Conservation (phyloP, 1,284 basidiomycete genomes). For the Chiua sp. region DNA sequence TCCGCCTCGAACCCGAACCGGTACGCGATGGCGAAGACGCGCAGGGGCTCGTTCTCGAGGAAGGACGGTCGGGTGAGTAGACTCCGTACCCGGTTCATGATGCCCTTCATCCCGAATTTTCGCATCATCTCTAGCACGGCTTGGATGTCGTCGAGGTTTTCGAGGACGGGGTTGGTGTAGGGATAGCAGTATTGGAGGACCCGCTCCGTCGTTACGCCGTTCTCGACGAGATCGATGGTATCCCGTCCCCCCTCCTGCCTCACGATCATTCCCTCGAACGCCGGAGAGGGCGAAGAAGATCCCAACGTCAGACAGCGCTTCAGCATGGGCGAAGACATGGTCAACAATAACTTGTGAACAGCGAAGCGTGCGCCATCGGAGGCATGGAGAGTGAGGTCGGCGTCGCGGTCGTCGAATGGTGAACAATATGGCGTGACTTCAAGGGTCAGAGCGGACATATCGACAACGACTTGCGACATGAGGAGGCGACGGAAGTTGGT, state of each 20-base stretch:
- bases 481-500: constrained; percentile 13
- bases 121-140: constrained; percentile 37
- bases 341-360: constrained; percentile 38
- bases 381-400: constrained; percentile 38
- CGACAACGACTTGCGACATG: constrained; percentile 35
- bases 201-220: constrained; percentile 34
- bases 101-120: constrained; percentile 39
- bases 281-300: constrained; percentile 34
- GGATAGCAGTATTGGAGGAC: constrained; percentile 40
- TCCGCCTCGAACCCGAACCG: constrained; percentile 37
- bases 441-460: constrained; percentile 33
- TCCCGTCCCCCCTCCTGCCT: constrained; percentile 30
- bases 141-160: constrained; percentile 39
- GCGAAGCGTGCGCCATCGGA: constrained; percentile 37
- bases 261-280: constrained; percentile 30
- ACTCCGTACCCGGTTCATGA: constrained; percentile 34
- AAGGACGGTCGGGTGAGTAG: constrained; percentile 29
- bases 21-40: constrained; percentile 39
- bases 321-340: constrained; percentile 35
- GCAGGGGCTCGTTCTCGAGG: constrained; percentile 35
- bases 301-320: constrained; percentile 33
- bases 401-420: constrained; percentile 38
- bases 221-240: constrained; percentile 34
- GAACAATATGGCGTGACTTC: constrained; percentile 28
- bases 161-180: constrained; percentile 34